Conservation (phyloP, 495 filamentous ascomycete species). For the Neurospora sp. region DNA sequence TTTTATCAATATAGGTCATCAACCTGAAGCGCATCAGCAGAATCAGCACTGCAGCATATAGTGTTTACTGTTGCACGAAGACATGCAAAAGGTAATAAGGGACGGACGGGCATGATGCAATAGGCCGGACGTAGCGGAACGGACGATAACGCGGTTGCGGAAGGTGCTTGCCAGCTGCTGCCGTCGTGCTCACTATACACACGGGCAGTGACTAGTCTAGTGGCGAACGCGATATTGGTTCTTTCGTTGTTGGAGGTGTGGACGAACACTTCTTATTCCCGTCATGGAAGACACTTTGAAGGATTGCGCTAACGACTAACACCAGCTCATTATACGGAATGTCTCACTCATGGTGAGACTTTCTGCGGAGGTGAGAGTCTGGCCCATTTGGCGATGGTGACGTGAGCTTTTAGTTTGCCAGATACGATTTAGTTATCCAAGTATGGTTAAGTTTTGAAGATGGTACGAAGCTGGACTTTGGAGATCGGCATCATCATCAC, state of each 20-base stretch:
- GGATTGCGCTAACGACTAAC: not conserved
- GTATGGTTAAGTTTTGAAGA: not conserved
- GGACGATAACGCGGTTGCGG: not conserved
- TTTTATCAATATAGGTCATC: not conserved
- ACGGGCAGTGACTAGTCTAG: not conserved
- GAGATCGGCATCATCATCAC: not conserved
- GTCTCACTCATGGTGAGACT: not conserved
- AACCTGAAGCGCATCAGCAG: not conserved
- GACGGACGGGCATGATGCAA: not conserved
- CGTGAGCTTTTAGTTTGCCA: not conserved
- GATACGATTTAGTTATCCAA: not conserved
- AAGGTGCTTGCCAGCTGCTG: not conserved
- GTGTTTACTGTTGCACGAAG: not conserved
- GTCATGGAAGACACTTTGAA: not conserved
- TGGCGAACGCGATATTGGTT: not conserved
- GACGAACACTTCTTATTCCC: too few species aligned
- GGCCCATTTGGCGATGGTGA: not conserved
- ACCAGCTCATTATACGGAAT: not conserved
- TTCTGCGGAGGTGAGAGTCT: not conserved
- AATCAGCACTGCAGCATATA: not conserved
- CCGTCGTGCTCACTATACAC: too few species aligned
- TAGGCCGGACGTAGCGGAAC: not conserved
- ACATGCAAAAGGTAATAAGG: not conserved
- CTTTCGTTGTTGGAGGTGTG: not conserved
- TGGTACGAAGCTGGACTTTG: not conserved